Evolutionary conservation across 345 rosid species (phyloP).

Genomic region (Barbarea vulgaris): DNA sequence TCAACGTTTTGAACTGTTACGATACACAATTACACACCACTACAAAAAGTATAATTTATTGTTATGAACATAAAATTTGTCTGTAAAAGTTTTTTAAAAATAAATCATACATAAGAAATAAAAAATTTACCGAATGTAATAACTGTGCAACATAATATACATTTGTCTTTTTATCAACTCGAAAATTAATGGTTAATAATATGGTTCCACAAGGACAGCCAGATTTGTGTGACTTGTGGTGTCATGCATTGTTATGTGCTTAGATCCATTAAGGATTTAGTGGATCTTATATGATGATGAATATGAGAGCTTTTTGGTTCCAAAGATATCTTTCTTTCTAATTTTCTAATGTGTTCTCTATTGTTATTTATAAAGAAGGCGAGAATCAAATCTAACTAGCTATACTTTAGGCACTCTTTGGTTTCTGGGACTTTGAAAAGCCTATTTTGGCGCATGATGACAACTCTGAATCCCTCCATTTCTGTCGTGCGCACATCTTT

Average conservation of each 20-base stretch:
- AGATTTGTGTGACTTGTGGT: conserved; percentile 16
- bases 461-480: conserved; percentile 5
- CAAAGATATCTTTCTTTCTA: background rate
- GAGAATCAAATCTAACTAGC: conserved; percentile 7
- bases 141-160: background rate
- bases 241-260: conserved; percentile 2
- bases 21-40: background rate
- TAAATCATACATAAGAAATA: no score
- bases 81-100: no score
- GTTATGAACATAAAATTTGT: background rate
- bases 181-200: no score
- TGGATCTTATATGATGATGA: conserved; percentile 25
- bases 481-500: conserved; percentile 27
- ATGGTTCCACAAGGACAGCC: background rate
- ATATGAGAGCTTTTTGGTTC: conserved; percentile 2
- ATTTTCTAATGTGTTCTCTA: background rate
- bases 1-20: background rate
- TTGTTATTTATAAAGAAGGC: background rate
- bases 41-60: no score
- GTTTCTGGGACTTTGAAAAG: conserved; percentile 10
- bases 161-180: no score
- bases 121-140: background rate
- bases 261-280: conserved; percentile 16
- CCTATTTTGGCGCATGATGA: conserved; percentile 22
- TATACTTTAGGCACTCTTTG: background rate